These are phyloP conservation scores for Pezicula carpinea DNA, from an alignment of 2,329 filamentous ascomycete species.

Conservation along the genomic window DNA sequence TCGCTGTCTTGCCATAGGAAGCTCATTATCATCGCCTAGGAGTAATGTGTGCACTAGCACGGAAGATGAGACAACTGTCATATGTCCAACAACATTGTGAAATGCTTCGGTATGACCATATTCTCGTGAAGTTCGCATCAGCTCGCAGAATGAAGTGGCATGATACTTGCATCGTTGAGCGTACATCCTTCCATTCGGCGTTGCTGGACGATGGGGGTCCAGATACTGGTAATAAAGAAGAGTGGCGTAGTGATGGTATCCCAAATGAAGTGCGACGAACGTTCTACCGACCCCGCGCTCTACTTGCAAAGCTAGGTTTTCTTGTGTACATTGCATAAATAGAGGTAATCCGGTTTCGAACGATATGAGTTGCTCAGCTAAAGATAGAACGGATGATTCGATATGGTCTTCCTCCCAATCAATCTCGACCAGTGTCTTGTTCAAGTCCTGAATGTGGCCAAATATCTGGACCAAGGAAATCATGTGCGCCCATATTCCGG, in stretches of 20 bases:
- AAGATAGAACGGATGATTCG: slow-evolving; percentile 9
- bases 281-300: slow-evolving; percentile 25
- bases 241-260: slow-evolving; percentile 31
- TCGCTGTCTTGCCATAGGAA: slow-evolving; percentile 19
- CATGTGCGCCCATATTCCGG: slow-evolving; percentile 31
- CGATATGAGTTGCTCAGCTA: slow-evolving; percentile 15
- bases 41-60: slow-evolving; percentile 31
- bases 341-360: slow-evolving; percentile 24
- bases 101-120: slow-evolving; percentile 23
- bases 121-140: slow-evolving; percentile 25
- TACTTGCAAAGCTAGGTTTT: slow-evolving; percentile 24
- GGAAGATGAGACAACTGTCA: slow-evolving; percentile 32
- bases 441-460: slow-evolving; percentile 28
- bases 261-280: slow-evolving; percentile 32
- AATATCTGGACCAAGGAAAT: slow-evolving; percentile 29
- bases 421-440: slow-evolving; percentile 24
- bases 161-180: slow-evolving; percentile 28
- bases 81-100: slow-evolving; percentile 32
- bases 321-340: slow-evolving; percentile 13
- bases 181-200: slow-evolving; percentile 26
- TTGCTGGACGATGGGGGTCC: slow-evolving; percentile 26
- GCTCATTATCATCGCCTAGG: slow-evolving; percentile 29
- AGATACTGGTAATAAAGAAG: slow-evolving; percentile 32
- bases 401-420: slow-evolving; percentile 28
- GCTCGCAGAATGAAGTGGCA: slow-evolving; percentile 26